phyloP scores from a whole-genome alignment of 2,329 filamentous ascomycete species.

The Colletotrichum australisinense region DNA sequence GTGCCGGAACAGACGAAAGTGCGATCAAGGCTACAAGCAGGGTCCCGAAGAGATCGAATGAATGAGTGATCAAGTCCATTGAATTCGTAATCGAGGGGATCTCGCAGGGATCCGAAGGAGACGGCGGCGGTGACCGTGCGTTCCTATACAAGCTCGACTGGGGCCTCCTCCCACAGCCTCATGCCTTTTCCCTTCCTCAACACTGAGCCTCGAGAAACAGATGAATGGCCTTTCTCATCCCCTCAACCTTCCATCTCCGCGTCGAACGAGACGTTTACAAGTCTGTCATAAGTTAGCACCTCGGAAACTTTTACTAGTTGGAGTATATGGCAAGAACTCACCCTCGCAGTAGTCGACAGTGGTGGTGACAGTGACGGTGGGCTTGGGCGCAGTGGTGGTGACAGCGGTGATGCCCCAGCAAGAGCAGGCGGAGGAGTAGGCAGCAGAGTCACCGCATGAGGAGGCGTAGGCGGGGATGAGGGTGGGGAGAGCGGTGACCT shows the following conservation, averaged over 20 bases:
- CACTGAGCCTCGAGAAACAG: constrained; percentile 12
- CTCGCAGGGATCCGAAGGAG: not conserved
- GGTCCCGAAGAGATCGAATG: not conserved
- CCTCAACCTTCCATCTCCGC: not conserved
- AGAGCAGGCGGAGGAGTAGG: constrained; percentile 56
- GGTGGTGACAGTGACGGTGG: constrained; percentile 55
- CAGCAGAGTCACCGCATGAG: constrained; percentile 45
- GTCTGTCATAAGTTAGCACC: constrained; percentile 10
- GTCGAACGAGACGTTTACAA: constrained; percentile 21
- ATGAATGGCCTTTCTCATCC: not conserved
- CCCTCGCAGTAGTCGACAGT: constrained; percentile 55
- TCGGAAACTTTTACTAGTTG: not conserved
- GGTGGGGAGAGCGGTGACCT: constrained; percentile 46
- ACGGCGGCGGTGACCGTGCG: not conserved
- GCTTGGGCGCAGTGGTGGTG: constrained; percentile 50
- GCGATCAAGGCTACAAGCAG: not conserved
- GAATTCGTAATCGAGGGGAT: constrained; percentile 18
- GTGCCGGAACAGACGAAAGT: not conserved
- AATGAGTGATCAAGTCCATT: not conserved
- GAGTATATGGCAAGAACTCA: not conserved
- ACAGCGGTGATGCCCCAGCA: constrained; percentile 57
- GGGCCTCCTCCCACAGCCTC: not conserved
- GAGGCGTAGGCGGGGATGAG: constrained; percentile 54
- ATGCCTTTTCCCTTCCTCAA: not conserved
- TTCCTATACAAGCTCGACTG: constrained; percentile 15